A percentile compares a stretch with the other conserved stretches of the same genome.
These are phyloP conservation scores for Schwanniomyces sp. DNA, from an alignment of 805 yeast genomes.

Conservation along the genomic window DNA sequence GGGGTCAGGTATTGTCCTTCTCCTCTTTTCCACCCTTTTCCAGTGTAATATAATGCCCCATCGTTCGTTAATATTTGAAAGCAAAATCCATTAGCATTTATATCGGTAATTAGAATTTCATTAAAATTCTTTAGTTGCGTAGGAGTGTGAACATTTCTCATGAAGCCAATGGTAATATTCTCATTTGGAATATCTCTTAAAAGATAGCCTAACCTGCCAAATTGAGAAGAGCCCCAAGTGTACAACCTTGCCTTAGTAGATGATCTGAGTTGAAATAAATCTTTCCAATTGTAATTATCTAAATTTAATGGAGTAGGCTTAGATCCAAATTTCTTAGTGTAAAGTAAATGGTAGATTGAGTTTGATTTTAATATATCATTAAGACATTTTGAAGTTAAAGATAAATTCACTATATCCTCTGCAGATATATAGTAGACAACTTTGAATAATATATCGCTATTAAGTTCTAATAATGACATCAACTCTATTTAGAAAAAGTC, in stretches of 20 bases:
- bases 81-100: slow-evolving; percentile 65
- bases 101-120: slow-evolving; percentile 38
- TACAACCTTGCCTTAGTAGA: slow-evolving; percentile 33
- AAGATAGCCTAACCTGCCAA: slow-evolving; percentile 49
- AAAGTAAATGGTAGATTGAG: slow-evolving; percentile 37
- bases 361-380: slow-evolving; percentile 25
- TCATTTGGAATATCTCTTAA: slow-evolving; percentile 23
- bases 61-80: slow-evolving; percentile 55
- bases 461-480: slow-evolving; percentile 26
- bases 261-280: slow-evolving; percentile 41
- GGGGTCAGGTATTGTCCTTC: slow-evolving; percentile 19
- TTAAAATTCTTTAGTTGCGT: slow-evolving; percentile 35
- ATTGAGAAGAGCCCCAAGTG: slow-evolving; percentile 51
- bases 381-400: slow-evolving; percentile 38
- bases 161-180: slow-evolving; percentile 16
- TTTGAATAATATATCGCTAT: slow-evolving; percentile 41
- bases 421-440: slow-evolving; percentile 32
- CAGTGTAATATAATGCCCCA: slow-evolving; percentile 60
- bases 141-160: slow-evolving; percentile 36
- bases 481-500: not conserved
- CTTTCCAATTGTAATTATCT: slow-evolving; percentile 49
- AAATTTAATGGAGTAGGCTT: slow-evolving; percentile 42
- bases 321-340: slow-evolving; percentile 43
- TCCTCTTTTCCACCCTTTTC: slow-evolving; percentile 27
- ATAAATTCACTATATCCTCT: slow-evolving; percentile 40